Percentiles rank a stretch among this genome's conserved stretches.
phyloP scores from a whole-genome alignment of 1,284 basidiomycete genomes.

The Peniophora sp. region DNA sequence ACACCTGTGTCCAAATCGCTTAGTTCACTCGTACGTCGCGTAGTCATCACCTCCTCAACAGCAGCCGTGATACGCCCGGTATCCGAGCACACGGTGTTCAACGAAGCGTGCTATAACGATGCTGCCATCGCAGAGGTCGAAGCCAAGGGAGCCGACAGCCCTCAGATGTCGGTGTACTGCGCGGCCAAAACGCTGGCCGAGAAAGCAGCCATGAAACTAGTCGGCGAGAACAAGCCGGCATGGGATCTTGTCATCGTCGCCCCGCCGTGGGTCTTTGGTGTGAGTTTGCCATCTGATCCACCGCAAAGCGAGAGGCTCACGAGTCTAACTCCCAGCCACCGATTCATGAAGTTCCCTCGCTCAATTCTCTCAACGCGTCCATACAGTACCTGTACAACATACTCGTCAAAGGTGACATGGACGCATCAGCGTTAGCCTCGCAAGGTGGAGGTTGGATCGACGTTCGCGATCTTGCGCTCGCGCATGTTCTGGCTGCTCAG shows the following conservation, averaged over 20 bases:
- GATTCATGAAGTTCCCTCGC: slow-evolving; percentile 40
- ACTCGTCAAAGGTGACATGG: slow-evolving; percentile 14
- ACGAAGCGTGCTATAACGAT: slow-evolving; percentile 54
- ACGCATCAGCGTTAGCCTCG: not conserved
- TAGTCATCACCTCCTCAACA: slow-evolving; percentile 57
- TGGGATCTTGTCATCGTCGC: slow-evolving; percentile 52
- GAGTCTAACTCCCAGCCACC: slow-evolving; percentile 21
- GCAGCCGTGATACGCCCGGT: slow-evolving; percentile 33
- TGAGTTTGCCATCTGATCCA: not conserved
- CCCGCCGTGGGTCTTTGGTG: slow-evolving; percentile 33
- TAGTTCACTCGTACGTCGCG: slow-evolving; percentile 42
- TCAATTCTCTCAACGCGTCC: slow-evolving; percentile 49
- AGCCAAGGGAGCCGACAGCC: slow-evolving; percentile 37
- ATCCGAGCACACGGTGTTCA: slow-evolving; percentile 14
- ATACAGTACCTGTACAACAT: slow-evolving; percentile 25
- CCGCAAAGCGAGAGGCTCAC: not conserved
- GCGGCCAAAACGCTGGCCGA: slow-evolving; percentile 63
- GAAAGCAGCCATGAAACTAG: slow-evolving; percentile 48
- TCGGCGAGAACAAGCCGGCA: slow-evolving; percentile 41
- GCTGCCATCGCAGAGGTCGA: slow-evolving; percentile 38
- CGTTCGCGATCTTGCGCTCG: slow-evolving; percentile 37
- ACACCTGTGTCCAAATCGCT: not conserved
- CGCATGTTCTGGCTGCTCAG: slow-evolving; percentile 35
- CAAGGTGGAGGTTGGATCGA: slow-evolving; percentile 27
- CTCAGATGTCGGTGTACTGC: slow-evolving; percentile 34